phyloP scores from a whole-genome alignment of 2,329 filamentous ascomycete species.

The Aspergillus fructus region DNA sequence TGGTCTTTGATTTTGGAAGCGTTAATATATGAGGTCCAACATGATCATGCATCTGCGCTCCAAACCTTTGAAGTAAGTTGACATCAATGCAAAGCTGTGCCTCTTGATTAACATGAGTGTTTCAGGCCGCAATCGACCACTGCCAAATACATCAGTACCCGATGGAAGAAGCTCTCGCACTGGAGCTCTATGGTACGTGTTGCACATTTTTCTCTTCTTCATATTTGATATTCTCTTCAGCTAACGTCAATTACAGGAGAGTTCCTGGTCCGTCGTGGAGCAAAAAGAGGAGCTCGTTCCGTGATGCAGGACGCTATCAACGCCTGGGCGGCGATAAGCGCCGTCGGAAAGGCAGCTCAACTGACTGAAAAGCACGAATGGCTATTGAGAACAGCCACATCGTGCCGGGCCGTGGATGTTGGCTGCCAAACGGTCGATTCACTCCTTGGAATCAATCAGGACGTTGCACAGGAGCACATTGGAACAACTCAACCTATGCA shows the following conservation, averaged over 20 bases:
- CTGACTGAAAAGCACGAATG: conserved; percentile 60
- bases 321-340: conserved; percentile 59
- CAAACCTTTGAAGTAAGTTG: conserved; percentile 34
- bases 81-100: neutral
- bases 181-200: conserved; percentile 57
- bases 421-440: conserved; percentile 58
- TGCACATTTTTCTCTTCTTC: neutral
- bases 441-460: conserved; percentile 42
- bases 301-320: conserved; percentile 59
- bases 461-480: conserved; percentile 31
- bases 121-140: conserved; percentile 60
- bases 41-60: conserved; percentile 48
- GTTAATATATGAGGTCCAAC: conserved; percentile 52
- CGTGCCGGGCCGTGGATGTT: conserved; percentile 52
- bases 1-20: conserved; percentile 59
- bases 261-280: conserved; percentile 57
- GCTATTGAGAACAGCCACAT: conserved; percentile 56
- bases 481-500: conserved; percentile 32
- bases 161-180: conserved; percentile 59
- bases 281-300: conserved; percentile 58
- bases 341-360: conserved; percentile 59
- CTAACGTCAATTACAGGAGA: conserved; percentile 37
- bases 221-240: neutral
- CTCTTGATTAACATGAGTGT: conserved; percentile 19
- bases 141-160: conserved; percentile 57